Evolutionary conservation across 352 stramenopile genomes (phyloP), one percentile per base, ranked within the genome.

Genomic region (Elongisporangium anandrum): DNA sequence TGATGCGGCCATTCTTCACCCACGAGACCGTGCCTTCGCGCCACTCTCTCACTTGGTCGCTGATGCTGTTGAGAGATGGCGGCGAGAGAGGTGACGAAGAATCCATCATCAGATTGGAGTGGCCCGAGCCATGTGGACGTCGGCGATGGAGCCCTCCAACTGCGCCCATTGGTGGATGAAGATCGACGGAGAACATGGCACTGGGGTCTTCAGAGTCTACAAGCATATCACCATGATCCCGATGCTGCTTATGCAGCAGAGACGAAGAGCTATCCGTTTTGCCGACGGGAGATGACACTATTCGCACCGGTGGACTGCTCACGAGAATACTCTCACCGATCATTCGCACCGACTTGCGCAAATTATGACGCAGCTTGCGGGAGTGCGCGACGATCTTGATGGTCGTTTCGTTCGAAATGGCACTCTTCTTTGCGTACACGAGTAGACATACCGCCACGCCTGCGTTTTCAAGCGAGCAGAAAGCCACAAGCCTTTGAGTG

Each of bases 251-350:
- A 3, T n/a, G 38, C 20, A 20, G 23, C 24, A 16, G 41, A 53
- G 19, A 21, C 15, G n/a, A 16, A 17, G 15, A 50, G 24, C 13
- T 54, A 45, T 41, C 29, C 39, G 45, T 22, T 34, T 22, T 34
- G 21, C 21, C 1, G 21, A 10, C 16, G 2, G 24, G 17, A n/a
- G 41, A 13, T 29, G 20, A 38, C 16, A 51, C 51, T 5, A 34
- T n/a, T 15, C 21, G 4, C 39, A 59, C 39, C 0, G 54, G 16
- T 26, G 26, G 9, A 3, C 29, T 54, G 55, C 47, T 70, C 9
- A 73, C 75, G 17, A 87, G 65, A 23, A 87, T 72, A 19, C 66
- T 81, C 57, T 87, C 73, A 29, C 77, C 75, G 39, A 87, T 87
- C 57, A 79, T 68, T 23, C 75, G 75, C 52, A 87, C 70, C 10